phyloP scores from a whole-genome alignment of 306 rosid genomes.

The Prunus armeniaca region DNA sequence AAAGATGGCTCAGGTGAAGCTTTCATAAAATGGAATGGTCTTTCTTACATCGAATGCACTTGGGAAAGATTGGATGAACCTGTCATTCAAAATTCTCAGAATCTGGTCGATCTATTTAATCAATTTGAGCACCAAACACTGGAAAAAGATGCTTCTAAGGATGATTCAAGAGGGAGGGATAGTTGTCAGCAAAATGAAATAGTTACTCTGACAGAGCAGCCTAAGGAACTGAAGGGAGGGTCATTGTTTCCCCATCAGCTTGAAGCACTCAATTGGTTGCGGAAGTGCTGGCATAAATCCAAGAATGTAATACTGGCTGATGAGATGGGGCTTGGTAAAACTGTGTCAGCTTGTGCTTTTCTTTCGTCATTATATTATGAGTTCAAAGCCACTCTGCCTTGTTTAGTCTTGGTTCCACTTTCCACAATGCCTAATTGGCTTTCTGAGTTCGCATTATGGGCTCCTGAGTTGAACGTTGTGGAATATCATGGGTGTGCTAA shows the following conservation, averaged over 20 bases:
- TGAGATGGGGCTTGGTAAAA: conserved; percentile 99
- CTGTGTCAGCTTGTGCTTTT: conserved; percentile 94
- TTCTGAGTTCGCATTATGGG: conserved; percentile 90
- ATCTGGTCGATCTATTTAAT: conserved; percentile 57
- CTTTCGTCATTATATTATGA: conserved; percentile 77
- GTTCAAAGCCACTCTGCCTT: conserved; percentile 90
- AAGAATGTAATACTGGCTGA: conserved; percentile 98
- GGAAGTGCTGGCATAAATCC: conserved; percentile 91
- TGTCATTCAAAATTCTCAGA: conserved; percentile 53
- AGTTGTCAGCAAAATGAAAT: conserved; percentile 59
- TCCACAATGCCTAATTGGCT: conserved; percentile 99
- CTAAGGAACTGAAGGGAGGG: conserved; percentile 90
- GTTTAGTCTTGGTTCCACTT: conserved; percentile 96
- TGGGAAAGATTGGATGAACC: conserved; percentile 95
- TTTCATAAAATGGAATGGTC: conserved; percentile 86
- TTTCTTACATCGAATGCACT: conserved; percentile 91
- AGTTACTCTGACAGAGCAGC: conserved; percentile 78
- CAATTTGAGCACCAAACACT: conserved; percentile 60
- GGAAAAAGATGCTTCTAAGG: conserved; percentile 63
- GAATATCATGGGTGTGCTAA: conserved; percentile 98
- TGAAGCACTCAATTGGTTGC: conserved; percentile 99
- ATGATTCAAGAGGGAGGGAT: conserved; percentile 47
- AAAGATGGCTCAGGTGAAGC: conserved; percentile 63
- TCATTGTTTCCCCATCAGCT: conserved; percentile 98
- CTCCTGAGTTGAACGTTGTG: conserved; percentile 92